phyloP scores from a whole-genome alignment of 2,329 filamentous ascomycete species.

The Sphaerostilbella broomeana region DNA sequence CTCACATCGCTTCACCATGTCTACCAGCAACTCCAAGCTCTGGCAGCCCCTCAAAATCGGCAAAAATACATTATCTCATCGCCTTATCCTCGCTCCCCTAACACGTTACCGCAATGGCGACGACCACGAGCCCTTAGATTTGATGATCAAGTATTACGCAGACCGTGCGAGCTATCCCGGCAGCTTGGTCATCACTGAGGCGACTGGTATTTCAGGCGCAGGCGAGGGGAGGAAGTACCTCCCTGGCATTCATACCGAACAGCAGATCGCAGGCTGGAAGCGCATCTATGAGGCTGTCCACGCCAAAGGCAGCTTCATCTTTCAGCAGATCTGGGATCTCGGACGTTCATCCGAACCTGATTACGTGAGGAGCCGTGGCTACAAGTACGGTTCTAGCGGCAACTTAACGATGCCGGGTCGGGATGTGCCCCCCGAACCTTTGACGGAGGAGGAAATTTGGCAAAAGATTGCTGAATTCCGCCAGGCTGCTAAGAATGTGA shows the following conservation, averaged over 20 bases:
- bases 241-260: conserved; percentile 51
- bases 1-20: no score
- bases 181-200: conserved; percentile 39
- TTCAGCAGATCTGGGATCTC: conserved; percentile 57
- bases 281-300: conserved; percentile 57
- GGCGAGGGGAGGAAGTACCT: conserved; percentile 28
- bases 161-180: conserved; percentile 39
- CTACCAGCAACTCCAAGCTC: no score
- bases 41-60: no score
- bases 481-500: conserved; percentile 46
- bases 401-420: neutral
- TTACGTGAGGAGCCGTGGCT: neutral
- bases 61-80: no score
- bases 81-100: no score
- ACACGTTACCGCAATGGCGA: neutral
- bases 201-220: conserved; percentile 35
- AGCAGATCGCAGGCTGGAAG: conserved; percentile 56
- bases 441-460: conserved; percentile 62
- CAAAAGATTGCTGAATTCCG: conserved; percentile 55
- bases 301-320: conserved; percentile 54
- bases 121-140: no score
- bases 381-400: conserved; percentile 1
- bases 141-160: conserved; percentile 36
- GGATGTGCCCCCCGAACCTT: neutral
- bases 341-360: conserved; percentile 43